Evolutionary conservation across 129 eudicot genomes (phyloP).

Genomic region (Rutidosis leptorrhynchoides): DNA sequence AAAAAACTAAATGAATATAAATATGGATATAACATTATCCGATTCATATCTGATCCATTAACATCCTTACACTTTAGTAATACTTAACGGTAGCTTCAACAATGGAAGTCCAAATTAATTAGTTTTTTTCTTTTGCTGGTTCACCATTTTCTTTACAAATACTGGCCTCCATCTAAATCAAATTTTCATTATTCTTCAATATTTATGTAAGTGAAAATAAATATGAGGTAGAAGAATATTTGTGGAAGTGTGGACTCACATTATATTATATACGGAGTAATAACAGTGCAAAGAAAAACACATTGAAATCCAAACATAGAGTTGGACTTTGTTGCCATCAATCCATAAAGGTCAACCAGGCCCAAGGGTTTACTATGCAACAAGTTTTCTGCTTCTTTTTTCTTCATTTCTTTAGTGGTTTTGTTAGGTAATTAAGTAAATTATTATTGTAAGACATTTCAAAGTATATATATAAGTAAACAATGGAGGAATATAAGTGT

Average conservation of each 20-base stretch:
- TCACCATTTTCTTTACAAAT: too few species aligned
- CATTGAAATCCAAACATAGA: constrained; percentile 1
- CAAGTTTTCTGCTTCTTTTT: not conserved
- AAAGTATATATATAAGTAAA: not conserved
- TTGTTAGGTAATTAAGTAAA: not conserved
- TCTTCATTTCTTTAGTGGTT: not conserved
- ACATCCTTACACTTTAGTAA: too few species aligned
- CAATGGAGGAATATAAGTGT: not conserved
- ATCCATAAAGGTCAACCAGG: constrained; percentile 3
- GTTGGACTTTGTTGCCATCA: constrained; percentile 14
- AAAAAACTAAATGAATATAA: too few species aligned
- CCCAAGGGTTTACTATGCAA: not conserved
- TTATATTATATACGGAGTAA: not conserved
- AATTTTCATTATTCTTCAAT: too few species aligned
- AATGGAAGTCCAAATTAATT: too few species aligned
- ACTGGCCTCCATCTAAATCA: too few species aligned
- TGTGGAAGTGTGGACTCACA: constrained; percentile 6
- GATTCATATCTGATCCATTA: too few species aligned
- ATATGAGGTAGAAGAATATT: too few species aligned
- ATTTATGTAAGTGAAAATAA: too few species aligned
- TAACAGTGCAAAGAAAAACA: constrained; percentile 8
- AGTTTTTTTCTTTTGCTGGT: too few species aligned
- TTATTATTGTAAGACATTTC: not conserved
- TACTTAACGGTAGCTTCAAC: too few species aligned
- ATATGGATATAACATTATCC: too few species aligned